These are phyloP conservation scores for Aristolochia fimbriata DNA, from an alignment of 164 flowering plant genomes.

Conservation along the genomic window DNA sequence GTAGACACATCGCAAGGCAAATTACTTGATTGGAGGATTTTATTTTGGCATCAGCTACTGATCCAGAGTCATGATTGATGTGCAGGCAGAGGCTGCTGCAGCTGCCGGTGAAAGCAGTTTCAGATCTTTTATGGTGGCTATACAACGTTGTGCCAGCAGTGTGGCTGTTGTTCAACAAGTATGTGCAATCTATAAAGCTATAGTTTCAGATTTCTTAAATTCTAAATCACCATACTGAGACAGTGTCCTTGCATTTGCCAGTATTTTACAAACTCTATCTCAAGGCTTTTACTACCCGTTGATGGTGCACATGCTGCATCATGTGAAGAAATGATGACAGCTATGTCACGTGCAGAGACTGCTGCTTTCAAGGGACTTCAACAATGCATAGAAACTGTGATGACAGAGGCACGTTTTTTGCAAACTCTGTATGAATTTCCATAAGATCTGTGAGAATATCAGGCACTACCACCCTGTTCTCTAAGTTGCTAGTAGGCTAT, in stretches of 20 bases:
- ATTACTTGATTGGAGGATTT: no score
- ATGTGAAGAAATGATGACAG: constrained; percentile 93
- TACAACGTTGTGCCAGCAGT: constrained; percentile 94
- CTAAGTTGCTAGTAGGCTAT: no score
- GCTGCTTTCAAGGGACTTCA: constrained; percentile 98
- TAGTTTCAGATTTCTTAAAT: background rate
- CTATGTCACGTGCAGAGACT: constrained; percentile 94
- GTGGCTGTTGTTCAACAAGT: constrained; percentile 98
- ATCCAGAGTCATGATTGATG: background rate
- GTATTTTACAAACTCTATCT: constrained; percentile 89
- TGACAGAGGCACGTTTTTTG: constrained; percentile 71
- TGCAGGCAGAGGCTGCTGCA: constrained; percentile 99
- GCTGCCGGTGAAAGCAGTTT: constrained; percentile 99
- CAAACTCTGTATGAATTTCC: no score
- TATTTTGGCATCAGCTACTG: no score
- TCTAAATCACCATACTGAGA: constrained; percentile 1
- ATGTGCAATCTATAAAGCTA: constrained; percentile 10
- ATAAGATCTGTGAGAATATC: no score
- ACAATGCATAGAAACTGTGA: constrained; percentile 94
- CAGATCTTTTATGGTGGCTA: constrained; percentile 97
- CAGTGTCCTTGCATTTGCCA: constrained; percentile 16
- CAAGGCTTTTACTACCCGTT: constrained; percentile 85
- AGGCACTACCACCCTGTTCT: no score
- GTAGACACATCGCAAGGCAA: no score
- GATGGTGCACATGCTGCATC: constrained; percentile 99